Percentiles rank a stretch among this genome's conserved stretches.
Conservation (phyloP, 805 yeast genomes). For the Isabelozyma heimii region DNA sequence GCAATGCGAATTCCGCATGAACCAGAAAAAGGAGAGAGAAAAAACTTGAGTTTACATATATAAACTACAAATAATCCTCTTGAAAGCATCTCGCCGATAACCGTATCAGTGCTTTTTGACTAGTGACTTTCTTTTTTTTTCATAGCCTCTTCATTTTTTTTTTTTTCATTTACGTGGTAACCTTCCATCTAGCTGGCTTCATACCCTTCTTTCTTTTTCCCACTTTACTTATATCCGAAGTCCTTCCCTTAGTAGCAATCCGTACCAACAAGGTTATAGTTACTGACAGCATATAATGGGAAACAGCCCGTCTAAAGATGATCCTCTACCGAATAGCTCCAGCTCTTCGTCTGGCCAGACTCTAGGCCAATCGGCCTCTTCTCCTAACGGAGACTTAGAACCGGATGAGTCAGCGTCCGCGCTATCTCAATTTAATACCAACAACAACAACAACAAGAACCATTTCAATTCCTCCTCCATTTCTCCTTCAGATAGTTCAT, state of each 20-base stretch:
- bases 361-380: slow-evolving; percentile 10
- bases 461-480: background rate
- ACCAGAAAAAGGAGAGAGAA: background rate
- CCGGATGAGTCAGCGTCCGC: slow-evolving; percentile 42
- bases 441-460: slow-evolving; percentile 3
- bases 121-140: background rate
- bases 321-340: slow-evolving; percentile 44
- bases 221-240: background rate
- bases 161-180: background rate
- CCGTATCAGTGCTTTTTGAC: background rate
- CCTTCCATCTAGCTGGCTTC: background rate
- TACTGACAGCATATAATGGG: slow-evolving; percentile 42
- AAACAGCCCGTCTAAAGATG: slow-evolving; percentile 62
- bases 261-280: background rate
- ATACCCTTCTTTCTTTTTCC: background rate
- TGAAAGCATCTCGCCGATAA: background rate
- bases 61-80: background rate
- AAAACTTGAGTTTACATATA: background rate
- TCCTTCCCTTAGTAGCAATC: background rate
- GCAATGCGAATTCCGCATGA: background rate
- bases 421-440: slow-evolving; percentile 29
- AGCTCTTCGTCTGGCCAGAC: slow-evolving; percentile 14
- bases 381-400: slow-evolving; percentile 33
- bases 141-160: background rate
- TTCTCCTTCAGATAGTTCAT: slow-evolving; percentile 2